Percentiles rank a stretch among this genome's conserved stretches.
These are phyloP conservation scores for Cryptococcus sp. DNA, from an alignment of 1,284 basidiomycete genomes.

Conservation along the genomic window DNA sequence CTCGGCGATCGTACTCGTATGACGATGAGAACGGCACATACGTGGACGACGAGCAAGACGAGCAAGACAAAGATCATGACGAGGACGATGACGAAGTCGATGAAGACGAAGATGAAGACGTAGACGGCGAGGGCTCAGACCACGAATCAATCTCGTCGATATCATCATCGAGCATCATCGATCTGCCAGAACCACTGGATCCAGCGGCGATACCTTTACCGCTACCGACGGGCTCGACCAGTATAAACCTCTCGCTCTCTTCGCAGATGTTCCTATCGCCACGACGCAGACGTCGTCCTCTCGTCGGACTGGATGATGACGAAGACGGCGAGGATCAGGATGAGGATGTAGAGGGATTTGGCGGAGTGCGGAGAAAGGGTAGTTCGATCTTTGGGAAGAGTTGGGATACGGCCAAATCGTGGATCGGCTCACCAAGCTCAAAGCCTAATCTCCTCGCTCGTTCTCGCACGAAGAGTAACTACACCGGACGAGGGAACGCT, in stretches of 20 bases:
- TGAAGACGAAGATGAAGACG: conserved; percentile 5
- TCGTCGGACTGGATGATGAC: too few relatives aligned
- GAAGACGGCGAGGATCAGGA: too few relatives aligned
- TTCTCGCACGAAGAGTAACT: too few relatives aligned
- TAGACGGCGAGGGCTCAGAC: conserved; percentile 3
- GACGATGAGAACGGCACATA: background rate
- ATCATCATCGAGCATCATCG: conserved; percentile 40
- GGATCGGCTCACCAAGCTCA: background rate
- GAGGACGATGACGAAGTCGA: conserved; percentile 1
- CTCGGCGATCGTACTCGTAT: background rate
- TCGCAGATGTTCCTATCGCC: conserved; percentile 4
- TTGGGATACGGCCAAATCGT: conserved; percentile 17
- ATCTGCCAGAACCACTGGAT: conserved; percentile 30
- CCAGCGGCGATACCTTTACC: conserved; percentile 25
- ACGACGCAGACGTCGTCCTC: background rate
- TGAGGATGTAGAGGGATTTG: conserved; percentile 15
- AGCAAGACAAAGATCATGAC: background rate
- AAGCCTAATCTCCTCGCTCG: too few relatives aligned
- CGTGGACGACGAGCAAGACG: background rate
- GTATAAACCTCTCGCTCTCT: conserved; percentile 24
- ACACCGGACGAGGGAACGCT: too few relatives aligned
- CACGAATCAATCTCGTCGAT: conserved; percentile 19
- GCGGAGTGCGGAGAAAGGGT: conserved; percentile 27
- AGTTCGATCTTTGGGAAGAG: conserved; percentile 30
- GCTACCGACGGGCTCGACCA: conserved; percentile 8